Conservation (phyloP, 495 filamentous ascomycete species). For the Hyaloscypha bicolor region DNA sequence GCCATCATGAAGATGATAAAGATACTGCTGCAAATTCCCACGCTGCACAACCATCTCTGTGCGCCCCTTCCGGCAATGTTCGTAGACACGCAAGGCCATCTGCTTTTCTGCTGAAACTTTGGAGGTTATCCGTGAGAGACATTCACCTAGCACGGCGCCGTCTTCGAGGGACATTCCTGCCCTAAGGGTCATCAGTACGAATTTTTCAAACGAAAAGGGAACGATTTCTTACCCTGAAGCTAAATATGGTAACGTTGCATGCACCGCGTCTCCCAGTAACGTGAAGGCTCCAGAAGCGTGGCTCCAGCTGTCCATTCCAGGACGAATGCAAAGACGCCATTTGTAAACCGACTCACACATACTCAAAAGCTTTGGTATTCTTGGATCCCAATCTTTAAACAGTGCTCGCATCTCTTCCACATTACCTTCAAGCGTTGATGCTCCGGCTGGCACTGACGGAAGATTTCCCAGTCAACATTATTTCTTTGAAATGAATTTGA, state of each 20-base stretch:
- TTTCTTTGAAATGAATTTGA: no score
- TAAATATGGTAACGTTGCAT: conserved; percentile 69
- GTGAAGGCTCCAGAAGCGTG: conserved; percentile 57
- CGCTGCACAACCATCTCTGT: conserved; percentile 54
- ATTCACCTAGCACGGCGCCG: conserved; percentile 44
- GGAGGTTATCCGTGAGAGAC: conserved; percentile 35
- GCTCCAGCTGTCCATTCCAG: conserved; percentile 56
- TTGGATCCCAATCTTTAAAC: conserved; percentile 62
- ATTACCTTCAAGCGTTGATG: conserved; percentile 56
- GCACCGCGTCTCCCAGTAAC: conserved; percentile 68
- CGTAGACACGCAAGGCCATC: conserved; percentile 52
- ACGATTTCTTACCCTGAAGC: conserved; percentile 19
- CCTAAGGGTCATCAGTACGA: not conserved
- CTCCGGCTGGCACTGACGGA: conserved; percentile 46
- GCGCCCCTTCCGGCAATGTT: conserved; percentile 54
- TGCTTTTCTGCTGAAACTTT: conserved; percentile 43
- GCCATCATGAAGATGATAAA: conserved; percentile 60
- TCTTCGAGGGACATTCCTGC: conserved; percentile 46
- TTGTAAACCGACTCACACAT: conserved; percentile 62
- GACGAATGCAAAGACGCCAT: conserved; percentile 67
- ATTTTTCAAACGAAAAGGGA: not conserved
- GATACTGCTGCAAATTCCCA: conserved; percentile 52
- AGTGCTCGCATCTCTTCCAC: conserved; percentile 67
- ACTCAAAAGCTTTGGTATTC: conserved; percentile 49
- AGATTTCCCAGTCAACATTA: no score